Conservation (phyloP, 1,284 basidiomycete species). For the Malassezia pachydermatis region DNA sequence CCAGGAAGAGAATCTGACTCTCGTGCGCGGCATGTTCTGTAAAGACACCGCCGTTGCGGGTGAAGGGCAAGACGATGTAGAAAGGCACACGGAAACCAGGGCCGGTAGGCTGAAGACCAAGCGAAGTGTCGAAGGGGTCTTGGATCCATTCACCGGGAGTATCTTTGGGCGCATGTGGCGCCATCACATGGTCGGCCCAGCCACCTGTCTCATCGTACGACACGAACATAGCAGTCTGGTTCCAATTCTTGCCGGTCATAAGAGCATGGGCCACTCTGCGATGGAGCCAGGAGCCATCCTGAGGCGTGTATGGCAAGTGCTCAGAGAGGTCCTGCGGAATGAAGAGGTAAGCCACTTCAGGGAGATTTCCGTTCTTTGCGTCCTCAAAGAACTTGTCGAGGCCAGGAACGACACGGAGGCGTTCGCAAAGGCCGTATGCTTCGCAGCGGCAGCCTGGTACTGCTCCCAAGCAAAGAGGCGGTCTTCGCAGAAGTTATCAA, state of each 20-base stretch:
- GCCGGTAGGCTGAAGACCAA: slow-evolving; percentile 22
- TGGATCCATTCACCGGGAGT: slow-evolving; percentile 23
- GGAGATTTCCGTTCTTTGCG: slow-evolving; percentile 27
- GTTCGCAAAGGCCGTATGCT: slow-evolving; percentile 16
- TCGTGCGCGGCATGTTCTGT: slow-evolving; percentile 33
- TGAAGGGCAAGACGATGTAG: slow-evolving; percentile 29
- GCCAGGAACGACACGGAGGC: slow-evolving; percentile 23
- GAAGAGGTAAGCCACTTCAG: slow-evolving; percentile 30
- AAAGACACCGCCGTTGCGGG: slow-evolving; percentile 30
- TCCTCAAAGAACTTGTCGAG: slow-evolving; percentile 29
- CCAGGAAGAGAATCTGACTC: slow-evolving; percentile 31
- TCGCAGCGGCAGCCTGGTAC: slow-evolving; percentile 18
- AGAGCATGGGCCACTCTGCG: slow-evolving; percentile 30
- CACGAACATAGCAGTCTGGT: slow-evolving; percentile 26
- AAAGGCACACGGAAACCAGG: slow-evolving; percentile 40
- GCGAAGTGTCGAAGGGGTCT: slow-evolving; percentile 22
- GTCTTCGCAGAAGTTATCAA: slow-evolving; percentile 30
- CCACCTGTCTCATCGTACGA: slow-evolving; percentile 40
- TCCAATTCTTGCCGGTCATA: slow-evolving; percentile 23
- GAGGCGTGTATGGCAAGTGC: slow-evolving; percentile 29
- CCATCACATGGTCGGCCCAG: slow-evolving; percentile 32
- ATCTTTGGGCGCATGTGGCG: slow-evolving; percentile 12
- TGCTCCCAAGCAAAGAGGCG: slow-evolving; percentile 10
- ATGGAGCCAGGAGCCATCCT: slow-evolving; percentile 33
- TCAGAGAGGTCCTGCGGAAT: slow-evolving; percentile 30